Base-by-base conservation (phyloP, 306 rosid genomes). In the Hippophae rhamnoides region DNA sequence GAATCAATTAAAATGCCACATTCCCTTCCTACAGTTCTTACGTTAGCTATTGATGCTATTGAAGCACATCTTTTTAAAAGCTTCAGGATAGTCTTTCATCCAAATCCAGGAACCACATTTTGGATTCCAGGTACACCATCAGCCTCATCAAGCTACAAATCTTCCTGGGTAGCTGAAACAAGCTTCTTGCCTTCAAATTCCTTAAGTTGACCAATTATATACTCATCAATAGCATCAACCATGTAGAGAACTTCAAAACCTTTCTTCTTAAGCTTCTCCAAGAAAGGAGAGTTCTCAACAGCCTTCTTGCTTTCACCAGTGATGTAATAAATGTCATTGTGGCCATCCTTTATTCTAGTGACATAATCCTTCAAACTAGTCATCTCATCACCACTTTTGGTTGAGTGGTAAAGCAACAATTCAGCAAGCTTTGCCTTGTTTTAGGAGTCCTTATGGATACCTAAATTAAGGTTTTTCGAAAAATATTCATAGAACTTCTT, bases 301-400 rank as follows among this genome's bases (percentile, higher is more conserved):
- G 23, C 23, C 18, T 18, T 18, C 1, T 18, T 18, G 23, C 23
- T 18, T 18, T 18, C 97, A 54, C 95, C 94, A 4, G 95, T 90
- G 6, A 90, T 87, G 84, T 75, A 90, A 71, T 82, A 90, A 47
- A 90, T 90, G 40, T 84, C 97, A 50, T 4, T 72, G 78, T 90
- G 97, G 54, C 97, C 95, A 57, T 90, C 97, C 90, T 90, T 90
- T 94, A 90, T 90, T 76, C 97, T 82, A 47, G 97, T 90, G 54
- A 90, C 94, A 0, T 90, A 90, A 54, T 90, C 97, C 84, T 90
- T 90, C 6, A 90, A 74, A 69, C 94, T 90, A 31, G 97, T 90
- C 84, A 84, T 0, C 68, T 90, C 97, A 27, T 87, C 97, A 10
- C 95, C 95, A 1, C 95, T 90, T 79, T 87, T 87, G 25, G 95